Evolutionary conservation across 129 eudicot genomes (phyloP), one percentile per base, ranked within the genome.

Genomic region (Oenanthe sinensis): DNA sequence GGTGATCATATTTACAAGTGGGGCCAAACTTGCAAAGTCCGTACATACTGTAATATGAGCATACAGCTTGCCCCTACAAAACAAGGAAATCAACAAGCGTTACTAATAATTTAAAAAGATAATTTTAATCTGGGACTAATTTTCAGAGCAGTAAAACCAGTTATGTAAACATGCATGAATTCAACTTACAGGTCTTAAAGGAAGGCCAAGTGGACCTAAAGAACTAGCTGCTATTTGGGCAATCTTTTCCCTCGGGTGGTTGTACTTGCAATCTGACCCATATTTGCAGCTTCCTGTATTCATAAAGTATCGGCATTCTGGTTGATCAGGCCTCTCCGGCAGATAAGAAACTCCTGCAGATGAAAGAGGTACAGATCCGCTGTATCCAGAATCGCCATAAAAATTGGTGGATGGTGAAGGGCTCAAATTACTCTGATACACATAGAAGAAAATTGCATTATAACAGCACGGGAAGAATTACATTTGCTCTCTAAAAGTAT

Each of bases 291-390:
- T 81, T 40, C 98, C 98, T 42, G 90, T 88, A 81, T 81, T 85
- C 91, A 93, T 89, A 67, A 91, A 93, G 79, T 91, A 83, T 26
- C 93, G 94, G 82, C 98, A 93, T 77, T 91, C 97, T 17, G 97
- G 98, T 79, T 89, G 96, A 72, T 86, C 96, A 72, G 97, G 98
- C 30, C 98, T 89, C 74, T 93, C 95, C 12, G 98, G 98, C 63
- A 91, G 91, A 81, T 83, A 74, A 69, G 94, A 82, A 71, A 40
- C 84, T 36, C 85, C 68, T 63, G 87, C 26, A 40, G 82, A 20
- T 9, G 80, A 65, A 28, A 82, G 36, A 78, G 85, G 80, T 10
- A 76, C 44, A 44, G 76, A 87, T 60, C 89, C 92, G 49, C 77
- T 74, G 13, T 84, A 82, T 65, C 84, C 87, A 6, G 83, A 79